phyloP scores from a whole-genome alignment of 1,139 yeast genomes.

The Debaryomyces udenii region DNA sequence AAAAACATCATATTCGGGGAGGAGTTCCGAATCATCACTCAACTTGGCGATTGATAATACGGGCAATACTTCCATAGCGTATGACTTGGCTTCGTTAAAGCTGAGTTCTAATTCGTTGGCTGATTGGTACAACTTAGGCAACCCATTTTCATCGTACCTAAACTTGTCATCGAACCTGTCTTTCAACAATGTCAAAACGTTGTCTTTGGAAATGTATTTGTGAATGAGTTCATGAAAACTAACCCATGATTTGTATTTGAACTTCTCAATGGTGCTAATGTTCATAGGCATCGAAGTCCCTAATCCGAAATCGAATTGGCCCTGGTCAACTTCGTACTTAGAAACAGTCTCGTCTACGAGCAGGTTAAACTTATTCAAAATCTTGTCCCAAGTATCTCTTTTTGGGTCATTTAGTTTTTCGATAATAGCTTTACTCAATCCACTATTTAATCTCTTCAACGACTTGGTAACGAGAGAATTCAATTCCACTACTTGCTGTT shows the following conservation, averaged over 20 bases:
- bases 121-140: slow-evolving; percentile 82
- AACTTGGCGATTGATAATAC: slow-evolving; percentile 60
- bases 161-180: slow-evolving; percentile 80
- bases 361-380: slow-evolving; percentile 50
- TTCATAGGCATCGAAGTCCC: slow-evolving; percentile 56
- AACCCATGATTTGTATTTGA: slow-evolving; percentile 66
- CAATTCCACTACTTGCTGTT: slow-evolving; percentile 52
- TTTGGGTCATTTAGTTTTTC: slow-evolving; percentile 49
- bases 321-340: slow-evolving; percentile 23
- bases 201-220: slow-evolving; percentile 62
- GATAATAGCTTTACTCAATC: slow-evolving; percentile 42
- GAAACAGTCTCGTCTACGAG: slow-evolving; percentile 30
- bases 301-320: slow-evolving; percentile 59
- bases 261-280: slow-evolving; percentile 37
- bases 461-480: slow-evolving; percentile 37
- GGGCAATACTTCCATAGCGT: slow-evolving; percentile 62
- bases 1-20: slow-evolving; percentile 56
- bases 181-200: slow-evolving; percentile 57
- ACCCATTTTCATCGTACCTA: slow-evolving; percentile 78
- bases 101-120: slow-evolving; percentile 71
- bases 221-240: slow-evolving; percentile 60
- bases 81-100: slow-evolving; percentile 60
- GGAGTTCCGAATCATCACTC: slow-evolving; percentile 53
- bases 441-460: slow-evolving; percentile 41
- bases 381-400: slow-evolving; percentile 62